Conservation (phyloP, 768 basidiomycete species). For the Russula compacta region DNA sequence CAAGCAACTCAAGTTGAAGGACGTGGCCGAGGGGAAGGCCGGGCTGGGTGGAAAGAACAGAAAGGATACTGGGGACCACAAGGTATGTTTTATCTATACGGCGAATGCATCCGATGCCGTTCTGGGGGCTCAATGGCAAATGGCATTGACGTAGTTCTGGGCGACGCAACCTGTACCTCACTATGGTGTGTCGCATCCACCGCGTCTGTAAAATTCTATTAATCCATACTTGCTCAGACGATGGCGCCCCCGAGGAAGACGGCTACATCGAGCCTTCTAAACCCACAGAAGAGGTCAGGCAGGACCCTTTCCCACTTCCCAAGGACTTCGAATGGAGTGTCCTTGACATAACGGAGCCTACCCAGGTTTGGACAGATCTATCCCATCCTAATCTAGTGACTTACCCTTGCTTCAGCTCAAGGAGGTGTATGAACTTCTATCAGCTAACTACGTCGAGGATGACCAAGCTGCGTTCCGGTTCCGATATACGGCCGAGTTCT, state of each 20-base stretch:
- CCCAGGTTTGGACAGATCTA: slow-evolving; percentile 42
- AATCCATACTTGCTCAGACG: slow-evolving; percentile 34
- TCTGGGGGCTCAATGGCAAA: not conserved
- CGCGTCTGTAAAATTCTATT: not conserved
- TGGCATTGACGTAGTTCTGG: slow-evolving; percentile 66
- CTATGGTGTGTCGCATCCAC: slow-evolving; percentile 37
- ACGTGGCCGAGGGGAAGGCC: slow-evolving; percentile 73
- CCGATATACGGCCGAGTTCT: slow-evolving; percentile 90
- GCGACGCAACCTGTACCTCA: slow-evolving; percentile 96
- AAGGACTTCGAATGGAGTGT: slow-evolving; percentile 89
- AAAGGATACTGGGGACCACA: slow-evolving; percentile 82
- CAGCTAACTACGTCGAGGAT: slow-evolving; percentile 94
- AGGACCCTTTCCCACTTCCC: slow-evolving; percentile 82
- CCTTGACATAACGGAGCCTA: slow-evolving; percentile 68
- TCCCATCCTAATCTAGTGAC: not conserved
- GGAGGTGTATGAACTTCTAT: slow-evolving; percentile 88
- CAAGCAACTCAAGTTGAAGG: slow-evolving; percentile 76
- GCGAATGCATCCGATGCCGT: not conserved
- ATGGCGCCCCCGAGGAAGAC: slow-evolving; percentile 58
- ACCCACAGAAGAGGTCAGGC: slow-evolving; percentile 67
- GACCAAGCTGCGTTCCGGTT: slow-evolving; percentile 94
- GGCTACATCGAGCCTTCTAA: slow-evolving; percentile 84
- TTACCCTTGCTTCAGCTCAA: slow-evolving; percentile 46
- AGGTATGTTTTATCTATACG: slow-evolving; percentile 42
- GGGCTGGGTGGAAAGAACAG: slow-evolving; percentile 66